Percentiles rank a stretch among this genome's conserved stretches.
These are phyloP conservation scores for Kurtzmaniella cleridarum DNA, from an alignment of 805 yeast species.

Conservation along the genomic window DNA sequence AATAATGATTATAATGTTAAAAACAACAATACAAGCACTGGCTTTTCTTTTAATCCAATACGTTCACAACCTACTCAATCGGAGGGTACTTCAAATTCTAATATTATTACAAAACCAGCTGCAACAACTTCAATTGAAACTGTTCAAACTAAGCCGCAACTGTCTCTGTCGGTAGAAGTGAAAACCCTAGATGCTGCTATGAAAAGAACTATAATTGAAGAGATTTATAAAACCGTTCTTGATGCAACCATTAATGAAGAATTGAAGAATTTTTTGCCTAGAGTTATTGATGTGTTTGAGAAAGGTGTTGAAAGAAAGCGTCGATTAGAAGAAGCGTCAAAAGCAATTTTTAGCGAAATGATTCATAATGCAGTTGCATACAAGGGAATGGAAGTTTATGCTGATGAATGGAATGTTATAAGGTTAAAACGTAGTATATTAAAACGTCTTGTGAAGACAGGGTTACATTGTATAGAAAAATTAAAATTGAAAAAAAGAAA, in stretches of 20 bases:
- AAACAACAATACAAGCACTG: no score
- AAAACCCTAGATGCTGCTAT: no score
- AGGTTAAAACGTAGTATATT: conserved; percentile 27
- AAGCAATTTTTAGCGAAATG: conserved; percentile 55
- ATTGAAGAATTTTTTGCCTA: conserved; percentile 18
- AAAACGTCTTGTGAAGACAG: conserved; percentile 22
- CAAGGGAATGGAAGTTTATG: conserved; percentile 36
- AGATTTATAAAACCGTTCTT: conserved; percentile 17
- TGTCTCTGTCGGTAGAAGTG: no score
- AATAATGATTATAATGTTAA: no score
- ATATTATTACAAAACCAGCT: no score
- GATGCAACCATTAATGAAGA: conserved; percentile 19
- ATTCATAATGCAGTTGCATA: conserved; percentile 51
- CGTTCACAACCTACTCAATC: no score
- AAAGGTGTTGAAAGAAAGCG: conserved; percentile 13
- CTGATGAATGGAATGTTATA: conserved; percentile 34
- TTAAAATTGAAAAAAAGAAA: conserved; percentile 25
- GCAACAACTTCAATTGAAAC: no score
- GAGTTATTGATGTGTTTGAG: conserved; percentile 17
- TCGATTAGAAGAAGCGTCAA: conserved; percentile 35
- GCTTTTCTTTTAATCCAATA: no score
- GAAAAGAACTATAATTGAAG: conserved; percentile 17
- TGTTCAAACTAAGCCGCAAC: no score
- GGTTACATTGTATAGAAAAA: conserved; percentile 17
- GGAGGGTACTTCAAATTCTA: no score